Percentiles rank a stretch among this genome's conserved stretches.
These are phyloP conservation scores for Cryptosporidium ryanae DNA, from an alignment of 169 alveolate genomes.

Conservation along the genomic window DNA sequence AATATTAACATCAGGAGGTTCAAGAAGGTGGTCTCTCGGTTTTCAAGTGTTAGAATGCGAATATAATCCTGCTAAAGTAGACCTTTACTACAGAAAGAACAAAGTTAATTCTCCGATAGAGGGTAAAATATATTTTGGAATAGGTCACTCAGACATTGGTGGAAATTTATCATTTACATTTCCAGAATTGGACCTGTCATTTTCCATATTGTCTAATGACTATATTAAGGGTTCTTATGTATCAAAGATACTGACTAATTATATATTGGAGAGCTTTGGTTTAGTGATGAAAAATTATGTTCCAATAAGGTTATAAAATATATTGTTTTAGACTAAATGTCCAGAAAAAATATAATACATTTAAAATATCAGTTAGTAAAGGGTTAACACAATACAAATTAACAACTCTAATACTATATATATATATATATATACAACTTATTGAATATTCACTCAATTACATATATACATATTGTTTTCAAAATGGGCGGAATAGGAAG, in stretches of 20 bases:
- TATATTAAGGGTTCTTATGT: constrained; percentile 77
- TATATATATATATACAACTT: constrained; percentile 1
- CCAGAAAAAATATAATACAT: neutral
- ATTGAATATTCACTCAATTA: too few species aligned
- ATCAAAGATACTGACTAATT: constrained; percentile 1
- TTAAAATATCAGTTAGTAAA: too few species aligned
- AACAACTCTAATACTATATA: too few species aligned
- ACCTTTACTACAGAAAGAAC: neutral
- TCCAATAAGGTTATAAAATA: constrained; percentile 19
- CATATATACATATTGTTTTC: neutral
- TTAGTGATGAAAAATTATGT: constrained; percentile 10
- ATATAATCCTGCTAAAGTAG: constrained; percentile 28
- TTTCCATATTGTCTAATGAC: constrained; percentile 77
- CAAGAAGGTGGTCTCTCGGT: constrained; percentile 80
- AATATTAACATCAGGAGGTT: constrained; percentile 77
- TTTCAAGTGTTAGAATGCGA: constrained; percentile 80
- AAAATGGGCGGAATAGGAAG: too few species aligned
- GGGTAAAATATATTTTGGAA: constrained; percentile 49
- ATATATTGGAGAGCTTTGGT: constrained; percentile 46
- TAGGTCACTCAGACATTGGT: constrained; percentile 78
- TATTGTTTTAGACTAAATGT: neutral
- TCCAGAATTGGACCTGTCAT: constrained; percentile 79
- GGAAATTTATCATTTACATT: constrained; percentile 77
- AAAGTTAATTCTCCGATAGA: neutral
- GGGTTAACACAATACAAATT: too few species aligned